phyloP scores from a whole-genome alignment of 208 protist species.

The Leishmania major region DNA sequence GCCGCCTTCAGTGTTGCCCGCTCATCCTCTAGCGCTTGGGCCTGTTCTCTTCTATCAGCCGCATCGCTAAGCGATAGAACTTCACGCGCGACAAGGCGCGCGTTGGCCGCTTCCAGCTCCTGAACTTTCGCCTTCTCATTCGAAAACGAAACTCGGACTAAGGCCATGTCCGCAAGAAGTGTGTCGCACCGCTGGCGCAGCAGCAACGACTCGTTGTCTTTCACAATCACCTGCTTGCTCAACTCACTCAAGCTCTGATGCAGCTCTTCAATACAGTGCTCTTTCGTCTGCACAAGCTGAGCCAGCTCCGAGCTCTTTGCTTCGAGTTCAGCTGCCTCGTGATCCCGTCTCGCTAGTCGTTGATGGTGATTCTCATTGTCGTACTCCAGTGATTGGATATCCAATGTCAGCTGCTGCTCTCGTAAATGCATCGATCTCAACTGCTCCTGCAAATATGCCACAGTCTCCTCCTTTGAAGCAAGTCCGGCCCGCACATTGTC shows the following conservation, averaged over 20 bases:
- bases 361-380: slow-evolving; percentile 80
- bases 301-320: slow-evolving; percentile 48
- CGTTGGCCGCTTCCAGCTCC: slow-evolving; percentile 75
- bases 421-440: slow-evolving; percentile 61
- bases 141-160: slow-evolving; percentile 37
- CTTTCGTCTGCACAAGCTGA: slow-evolving; percentile 57
- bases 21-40: slow-evolving; percentile 22
- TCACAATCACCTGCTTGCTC: slow-evolving; percentile 78
- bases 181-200: slow-evolving; percentile 65
- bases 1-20: slow-evolving; percentile 10
- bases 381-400: slow-evolving; percentile 83
- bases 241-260: slow-evolving; percentile 81
- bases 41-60: not conserved
- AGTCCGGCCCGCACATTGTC: slow-evolving; percentile 68
- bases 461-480: slow-evolving; percentile 72
- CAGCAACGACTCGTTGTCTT: slow-evolving; percentile 79
- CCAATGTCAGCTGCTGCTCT: slow-evolving; percentile 81
- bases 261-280: slow-evolving; percentile 68
- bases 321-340: slow-evolving; percentile 43
- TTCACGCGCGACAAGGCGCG: slow-evolving; percentile 64
- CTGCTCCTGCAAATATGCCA: slow-evolving; percentile 80
- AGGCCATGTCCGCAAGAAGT: slow-evolving; percentile 51
- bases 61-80: slow-evolving; percentile 36
- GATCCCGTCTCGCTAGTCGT: slow-evolving; percentile 54
- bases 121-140: slow-evolving; percentile 40